phyloP scores from a whole-genome alignment of 495 filamentous ascomycete genomes.

The Tuber magnatum region DNA sequence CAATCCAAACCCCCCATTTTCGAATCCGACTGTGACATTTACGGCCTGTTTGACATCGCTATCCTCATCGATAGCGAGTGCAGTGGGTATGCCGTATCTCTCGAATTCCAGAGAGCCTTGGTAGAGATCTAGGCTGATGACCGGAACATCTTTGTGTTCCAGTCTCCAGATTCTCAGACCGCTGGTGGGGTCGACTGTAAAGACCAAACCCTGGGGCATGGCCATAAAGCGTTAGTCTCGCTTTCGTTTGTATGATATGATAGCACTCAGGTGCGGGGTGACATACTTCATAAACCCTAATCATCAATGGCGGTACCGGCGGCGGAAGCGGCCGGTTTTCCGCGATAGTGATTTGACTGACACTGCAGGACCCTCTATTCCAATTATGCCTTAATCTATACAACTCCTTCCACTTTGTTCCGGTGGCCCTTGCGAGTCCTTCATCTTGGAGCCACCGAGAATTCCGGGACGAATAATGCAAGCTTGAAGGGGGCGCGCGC shows the following conservation, averaged over 20 bases:
- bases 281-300: slow-evolving; percentile 38
- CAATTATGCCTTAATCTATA: slow-evolving; percentile 91
- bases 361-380: slow-evolving; percentile 71
- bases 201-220: slow-evolving; percentile 64
- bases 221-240: slow-evolving; percentile 53
- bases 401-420: slow-evolving; percentile 78
- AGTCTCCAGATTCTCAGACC: slow-evolving; percentile 75
- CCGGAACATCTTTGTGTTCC: slow-evolving; percentile 44
- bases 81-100: slow-evolving; percentile 51
- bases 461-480: slow-evolving; percentile 62
- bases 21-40: slow-evolving; percentile 64
- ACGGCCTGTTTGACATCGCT: slow-evolving; percentile 42
- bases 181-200: slow-evolving; percentile 62
- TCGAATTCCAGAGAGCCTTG: slow-evolving; percentile 22
- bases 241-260: slow-evolving; percentile 12
- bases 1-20: slow-evolving; percentile 64
- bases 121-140: slow-evolving; percentile 48
- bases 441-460: slow-evolving; percentile 79
- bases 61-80: slow-evolving; percentile 57
- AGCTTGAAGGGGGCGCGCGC: slow-evolving; percentile 42
- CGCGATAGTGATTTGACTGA: slow-evolving; percentile 65
- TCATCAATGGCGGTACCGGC: slow-evolving; percentile 46
- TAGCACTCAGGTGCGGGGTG: slow-evolving; percentile 4
- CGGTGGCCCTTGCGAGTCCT: slow-evolving; percentile 49
- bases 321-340: slow-evolving; percentile 44